Evolutionary conservation across 2,329 filamentous ascomycete genomes (phyloP).

Genomic region (Furcasterigmium furcatum): DNA sequence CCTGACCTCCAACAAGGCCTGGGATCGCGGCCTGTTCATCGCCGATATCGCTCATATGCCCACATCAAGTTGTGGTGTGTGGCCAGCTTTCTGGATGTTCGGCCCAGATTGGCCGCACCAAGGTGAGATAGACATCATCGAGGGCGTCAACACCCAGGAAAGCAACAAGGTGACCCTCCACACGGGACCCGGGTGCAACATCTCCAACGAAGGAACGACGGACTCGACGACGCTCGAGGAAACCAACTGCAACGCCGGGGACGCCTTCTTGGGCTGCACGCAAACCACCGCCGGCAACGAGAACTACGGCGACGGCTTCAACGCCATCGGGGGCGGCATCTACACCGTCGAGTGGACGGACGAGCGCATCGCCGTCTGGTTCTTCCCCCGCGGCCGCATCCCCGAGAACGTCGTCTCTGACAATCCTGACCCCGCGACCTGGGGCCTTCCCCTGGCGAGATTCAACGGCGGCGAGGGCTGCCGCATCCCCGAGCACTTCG

Average conservation of each 20-base stretch:
- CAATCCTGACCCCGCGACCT: conserved; percentile 62
- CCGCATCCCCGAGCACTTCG: conserved; percentile 68
- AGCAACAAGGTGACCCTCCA: conserved; percentile 65
- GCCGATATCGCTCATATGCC: conserved; percentile 76
- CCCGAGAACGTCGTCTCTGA: conserved; percentile 60
- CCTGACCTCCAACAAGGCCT: conserved; percentile 62
- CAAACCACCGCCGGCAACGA: conserved; percentile 46
- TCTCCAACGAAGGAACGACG: conserved; percentile 46
- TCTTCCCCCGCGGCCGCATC: conserved; percentile 67
- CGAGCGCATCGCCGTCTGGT: conserved; percentile 71
- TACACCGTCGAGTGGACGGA: conserved; percentile 77
- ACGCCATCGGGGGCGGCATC: conserved; percentile 64
- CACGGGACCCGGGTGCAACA: conserved; percentile 57
- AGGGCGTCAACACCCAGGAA: conserved; percentile 65
- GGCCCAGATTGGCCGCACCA: conserved; percentile 66
- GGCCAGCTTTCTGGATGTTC: conserved; percentile 72
- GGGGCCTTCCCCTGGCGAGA: conserved; percentile 64
- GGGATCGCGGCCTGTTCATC: conserved; percentile 67
- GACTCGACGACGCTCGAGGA: conserved; percentile 40
- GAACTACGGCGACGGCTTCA: conserved; percentile 69
- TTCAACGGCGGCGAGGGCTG: conserved; percentile 68
- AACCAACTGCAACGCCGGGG: conserved; percentile 54
- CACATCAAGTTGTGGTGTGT: conserved; percentile 65
- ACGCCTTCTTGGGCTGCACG: conserved; percentile 57
- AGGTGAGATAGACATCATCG: conserved; percentile 79